Conservation (phyloP, 768 basidiomycete genomes). For the Rubroboletus satanas region DNA sequence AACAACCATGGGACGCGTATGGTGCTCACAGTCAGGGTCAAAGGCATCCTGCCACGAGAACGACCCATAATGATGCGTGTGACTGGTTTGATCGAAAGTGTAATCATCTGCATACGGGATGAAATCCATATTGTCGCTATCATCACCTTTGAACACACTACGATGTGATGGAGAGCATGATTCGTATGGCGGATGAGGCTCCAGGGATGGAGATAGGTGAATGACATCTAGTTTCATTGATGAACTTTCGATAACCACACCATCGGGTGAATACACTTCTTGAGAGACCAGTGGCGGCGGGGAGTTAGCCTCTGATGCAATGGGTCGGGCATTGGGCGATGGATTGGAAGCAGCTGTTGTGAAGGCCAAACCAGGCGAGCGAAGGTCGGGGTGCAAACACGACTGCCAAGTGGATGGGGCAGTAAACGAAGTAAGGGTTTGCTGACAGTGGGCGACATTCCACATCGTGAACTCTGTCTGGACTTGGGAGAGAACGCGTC, state of each 20-base stretch:
- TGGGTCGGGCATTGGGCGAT: background rate
- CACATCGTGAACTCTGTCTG: slow-evolving; percentile 23
- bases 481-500: slow-evolving; percentile 18
- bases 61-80: slow-evolving; percentile 40
- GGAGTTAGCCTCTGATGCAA: background rate
- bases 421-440: slow-evolving; percentile 13
- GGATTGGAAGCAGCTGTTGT: background rate
- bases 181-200: slow-evolving; percentile 47
- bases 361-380: background rate
- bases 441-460: slow-evolving; percentile 13
- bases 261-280: slow-evolving; percentile 16
- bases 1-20: background rate
- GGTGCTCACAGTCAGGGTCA: slow-evolving; percentile 41
- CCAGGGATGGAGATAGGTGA: slow-evolving; percentile 7
- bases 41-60: slow-evolving; percentile 49
- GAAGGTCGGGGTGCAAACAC: slow-evolving; percentile 10
- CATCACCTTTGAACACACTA: slow-evolving; percentile 54
- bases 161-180: slow-evolving; percentile 48
- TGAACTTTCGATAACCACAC: slow-evolving; percentile 5
- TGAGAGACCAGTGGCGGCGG: slow-evolving; percentile 2
- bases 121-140: slow-evolving; percentile 53
- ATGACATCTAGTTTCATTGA: slow-evolving; percentile 17
- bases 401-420: slow-evolving; percentile 15
- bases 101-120: slow-evolving; percentile 62
- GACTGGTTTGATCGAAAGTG: slow-evolving; percentile 40